Conservation (phyloP, 23 red algal genomes). For the Gracilaria caudata region DNA sequence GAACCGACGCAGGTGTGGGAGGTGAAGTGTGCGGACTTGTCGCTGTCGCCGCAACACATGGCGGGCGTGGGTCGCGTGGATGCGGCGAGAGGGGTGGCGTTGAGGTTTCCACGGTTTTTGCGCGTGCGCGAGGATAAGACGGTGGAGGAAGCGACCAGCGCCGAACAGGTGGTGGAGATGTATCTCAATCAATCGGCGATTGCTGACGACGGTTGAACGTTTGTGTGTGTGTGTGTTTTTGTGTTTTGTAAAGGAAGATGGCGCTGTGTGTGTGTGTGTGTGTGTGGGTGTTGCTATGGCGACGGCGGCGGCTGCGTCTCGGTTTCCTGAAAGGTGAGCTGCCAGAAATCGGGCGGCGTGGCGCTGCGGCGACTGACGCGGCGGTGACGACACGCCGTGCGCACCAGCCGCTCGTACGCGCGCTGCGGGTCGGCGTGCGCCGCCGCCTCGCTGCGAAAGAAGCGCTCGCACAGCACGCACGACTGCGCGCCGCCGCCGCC, state of each 20-base stretch:
- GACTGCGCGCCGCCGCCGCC: neutral
- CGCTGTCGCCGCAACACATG: constrained; percentile 80
- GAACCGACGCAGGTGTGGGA: constrained; percentile 95
- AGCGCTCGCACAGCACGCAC: constrained; percentile 3
- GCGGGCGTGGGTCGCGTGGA: constrained; percentile 78
- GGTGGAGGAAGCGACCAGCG: constrained; percentile 79
- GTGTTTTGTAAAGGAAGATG: too few species aligned
- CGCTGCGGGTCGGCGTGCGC: neutral
- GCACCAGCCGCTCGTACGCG: constrained; percentile 5
- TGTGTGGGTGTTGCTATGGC: too few species aligned
- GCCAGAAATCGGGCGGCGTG: neutral
- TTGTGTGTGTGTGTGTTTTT: neutral
- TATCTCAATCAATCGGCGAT: constrained; percentile 79
- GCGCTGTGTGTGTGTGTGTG: too few species aligned
- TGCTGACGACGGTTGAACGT: constrained; percentile 12
- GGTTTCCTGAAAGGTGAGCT: constrained; percentile 24
- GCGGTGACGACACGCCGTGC: constrained; percentile 20
- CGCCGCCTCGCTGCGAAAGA: constrained; percentile 7
- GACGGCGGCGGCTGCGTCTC: too few species aligned
- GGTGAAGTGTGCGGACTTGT: constrained; percentile 88
- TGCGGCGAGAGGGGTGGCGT: constrained; percentile 55
- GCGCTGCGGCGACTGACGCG: neutral
- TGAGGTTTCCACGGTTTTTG: constrained; percentile 92
- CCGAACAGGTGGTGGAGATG: constrained; percentile 86
- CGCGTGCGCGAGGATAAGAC: constrained; percentile 88